Evolutionary conservation across 2,329 filamentous ascomycete species (phyloP).

Genomic region (Aureobasidium pullulans): DNA sequence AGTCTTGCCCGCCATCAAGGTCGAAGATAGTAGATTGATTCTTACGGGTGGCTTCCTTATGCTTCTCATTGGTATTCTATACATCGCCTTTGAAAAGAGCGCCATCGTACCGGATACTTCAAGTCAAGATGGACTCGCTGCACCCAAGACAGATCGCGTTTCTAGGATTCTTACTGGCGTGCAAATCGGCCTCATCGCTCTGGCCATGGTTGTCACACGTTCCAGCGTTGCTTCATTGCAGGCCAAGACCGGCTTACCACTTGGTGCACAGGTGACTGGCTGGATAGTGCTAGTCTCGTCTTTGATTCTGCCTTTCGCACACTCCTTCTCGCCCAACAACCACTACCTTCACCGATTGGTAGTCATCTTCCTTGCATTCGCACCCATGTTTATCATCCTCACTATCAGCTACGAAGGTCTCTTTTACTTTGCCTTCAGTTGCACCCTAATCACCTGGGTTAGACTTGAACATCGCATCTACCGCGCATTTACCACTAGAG

Average conservation of each 20-base stretch:
- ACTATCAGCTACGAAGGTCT: constrained; percentile 96
- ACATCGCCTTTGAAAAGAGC: constrained; percentile 70
- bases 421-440: constrained; percentile 86
- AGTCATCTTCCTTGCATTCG: constrained; percentile 85
- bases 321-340: constrained; percentile 70
- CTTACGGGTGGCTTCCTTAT: constrained; percentile 71
- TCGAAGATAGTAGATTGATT: constrained; percentile 67
- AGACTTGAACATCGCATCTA: constrained; percentile 78
- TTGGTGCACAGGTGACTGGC: constrained; percentile 80
- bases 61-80: constrained; percentile 65
- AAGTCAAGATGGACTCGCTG: constrained; percentile 23
- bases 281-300: constrained; percentile 77
- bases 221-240: constrained; percentile 82
- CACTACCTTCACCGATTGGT: constrained; percentile 87
- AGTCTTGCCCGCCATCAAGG: constrained; percentile 76
- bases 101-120: constrained; percentile 40
- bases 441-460: constrained; percentile 80
- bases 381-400: constrained; percentile 88
- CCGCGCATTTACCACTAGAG: constrained; percentile 18
- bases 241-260: constrained; percentile 73
- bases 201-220: constrained; percentile 79
- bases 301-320: constrained; percentile 70
- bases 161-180: constrained; percentile 55
- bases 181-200: constrained; percentile 65
- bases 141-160: constrained; percentile 34